Evolutionary conservation across 2,329 filamentous ascomycete species (phyloP).

Genomic region (Hypoxylon rubiginosum): DNA sequence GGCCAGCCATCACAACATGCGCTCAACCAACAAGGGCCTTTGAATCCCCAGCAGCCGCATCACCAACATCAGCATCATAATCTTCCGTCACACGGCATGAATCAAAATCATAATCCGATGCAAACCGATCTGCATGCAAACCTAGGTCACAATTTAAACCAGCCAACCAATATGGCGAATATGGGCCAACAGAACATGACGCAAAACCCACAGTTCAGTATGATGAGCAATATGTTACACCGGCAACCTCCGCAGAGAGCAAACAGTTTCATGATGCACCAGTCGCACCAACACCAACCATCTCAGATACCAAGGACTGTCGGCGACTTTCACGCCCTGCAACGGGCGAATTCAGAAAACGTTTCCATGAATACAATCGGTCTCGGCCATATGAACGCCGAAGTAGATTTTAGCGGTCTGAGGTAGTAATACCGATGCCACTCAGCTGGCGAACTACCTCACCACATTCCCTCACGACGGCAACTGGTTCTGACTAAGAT

Average conservation of each 20-base stretch:
- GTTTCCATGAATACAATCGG: conserved; percentile 53
- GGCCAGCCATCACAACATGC: conserved; percentile 54
- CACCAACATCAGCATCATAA: conserved; percentile 50
- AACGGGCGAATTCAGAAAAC: conserved; percentile 60
- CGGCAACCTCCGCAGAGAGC: conserved; percentile 55
- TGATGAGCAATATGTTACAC: conserved; percentile 53
- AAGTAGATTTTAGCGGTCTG: conserved; percentile 58
- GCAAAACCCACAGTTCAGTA: conserved; percentile 48
- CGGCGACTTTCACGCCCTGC: conserved; percentile 65
- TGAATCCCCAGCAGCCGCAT: conserved; percentile 52
- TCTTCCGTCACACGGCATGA: conserved; percentile 49
- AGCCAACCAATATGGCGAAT: conserved; percentile 50
- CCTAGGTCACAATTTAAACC: conserved; percentile 48
- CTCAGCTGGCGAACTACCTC: conserved; percentile 9
- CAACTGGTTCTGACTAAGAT: background rate
- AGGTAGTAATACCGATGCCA: conserved; percentile 47
- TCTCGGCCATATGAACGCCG: conserved; percentile 54
- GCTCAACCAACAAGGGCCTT: conserved; percentile 50
- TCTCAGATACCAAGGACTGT: conserved; percentile 58
- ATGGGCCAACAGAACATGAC: conserved; percentile 50
- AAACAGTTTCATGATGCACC: conserved; percentile 57
- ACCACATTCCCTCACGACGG: background rate
- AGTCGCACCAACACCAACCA: conserved; percentile 50
- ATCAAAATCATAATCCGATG: conserved; percentile 53
- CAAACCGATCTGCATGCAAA: conserved; percentile 52